phyloP scores from a whole-genome alignment of 192 early-diverging fungal species.

The Chytriomyces hyalinus region DNA sequence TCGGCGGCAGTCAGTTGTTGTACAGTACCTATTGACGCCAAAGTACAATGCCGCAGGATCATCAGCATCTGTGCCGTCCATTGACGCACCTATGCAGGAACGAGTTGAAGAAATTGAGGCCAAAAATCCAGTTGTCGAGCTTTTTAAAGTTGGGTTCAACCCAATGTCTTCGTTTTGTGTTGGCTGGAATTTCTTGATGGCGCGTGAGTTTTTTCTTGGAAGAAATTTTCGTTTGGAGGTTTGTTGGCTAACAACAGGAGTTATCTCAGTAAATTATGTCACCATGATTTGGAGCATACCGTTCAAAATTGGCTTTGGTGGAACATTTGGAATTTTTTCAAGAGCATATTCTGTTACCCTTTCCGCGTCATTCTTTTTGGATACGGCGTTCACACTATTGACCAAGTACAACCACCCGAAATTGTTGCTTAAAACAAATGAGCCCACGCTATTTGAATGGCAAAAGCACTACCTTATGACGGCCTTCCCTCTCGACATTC shows the following conservation, averaged over 20 bases:
- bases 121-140: neutral
- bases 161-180: slow-evolving; percentile 27
- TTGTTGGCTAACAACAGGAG: neutral
- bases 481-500: neutral
- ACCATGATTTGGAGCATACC: slow-evolving; percentile 5
- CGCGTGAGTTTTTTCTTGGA: slow-evolving; percentile 16
- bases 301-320: slow-evolving; percentile 15
- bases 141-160: slow-evolving; percentile 17
- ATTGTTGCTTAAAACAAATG: slow-evolving; percentile 8
- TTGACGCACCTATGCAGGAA: neutral
- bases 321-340: neutral
- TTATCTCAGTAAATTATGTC: slow-evolving; percentile 18
- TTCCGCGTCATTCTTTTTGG: slow-evolving; percentile 17
- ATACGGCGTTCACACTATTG: slow-evolving; percentile 23
- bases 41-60: slow-evolving; percentile 17
- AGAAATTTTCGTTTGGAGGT: neutral
- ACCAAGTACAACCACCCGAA: slow-evolving; percentile 20
- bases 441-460: slow-evolving; percentile 24
- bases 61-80: neutral
- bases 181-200: slow-evolving; percentile 37
- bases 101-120: neutral
- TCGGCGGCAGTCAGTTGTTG: neutral
- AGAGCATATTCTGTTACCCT: neutral
- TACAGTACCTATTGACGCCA: neutral
- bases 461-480: slow-evolving; percentile 11